Conservation (phyloP, 202 grass and related monocot species). For the Saccharum hybrid region DNA sequence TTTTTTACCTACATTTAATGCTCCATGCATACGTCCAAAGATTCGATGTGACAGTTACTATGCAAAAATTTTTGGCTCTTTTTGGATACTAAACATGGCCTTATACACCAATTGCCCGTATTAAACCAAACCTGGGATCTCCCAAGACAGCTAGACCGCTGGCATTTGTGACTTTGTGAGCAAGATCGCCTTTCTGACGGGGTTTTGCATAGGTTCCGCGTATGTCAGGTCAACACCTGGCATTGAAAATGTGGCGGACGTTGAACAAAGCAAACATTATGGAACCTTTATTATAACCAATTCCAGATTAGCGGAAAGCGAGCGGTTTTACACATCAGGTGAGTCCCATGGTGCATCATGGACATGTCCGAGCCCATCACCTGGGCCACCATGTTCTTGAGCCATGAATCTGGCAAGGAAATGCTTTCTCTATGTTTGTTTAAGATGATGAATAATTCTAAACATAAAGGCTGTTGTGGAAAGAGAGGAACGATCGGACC, state of each 20-base stretch:
- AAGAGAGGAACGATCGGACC: too few relatives aligned
- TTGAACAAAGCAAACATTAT: conserved; percentile 29
- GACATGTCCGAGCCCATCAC: conserved; percentile 36
- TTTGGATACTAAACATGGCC: too few relatives aligned
- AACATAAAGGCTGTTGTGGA: conserved; percentile 23
- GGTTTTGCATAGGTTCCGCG: conserved; percentile 50
- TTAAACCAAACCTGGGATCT: conserved; percentile 23
- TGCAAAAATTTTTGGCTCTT: too few relatives aligned
- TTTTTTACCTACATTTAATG: too few relatives aligned
- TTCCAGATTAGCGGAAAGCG: conserved; percentile 47
- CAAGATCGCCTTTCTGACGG: conserved; percentile 50
- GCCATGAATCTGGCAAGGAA: conserved; percentile 41
- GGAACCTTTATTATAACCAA: conserved; percentile 31
- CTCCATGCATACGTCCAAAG: too few relatives aligned
- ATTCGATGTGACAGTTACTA: too few relatives aligned
- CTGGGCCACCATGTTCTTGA: conserved; percentile 45
- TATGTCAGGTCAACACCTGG: conserved; percentile 39
- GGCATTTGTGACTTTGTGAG: conserved; percentile 11
- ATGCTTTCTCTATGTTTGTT: conserved; percentile 2
- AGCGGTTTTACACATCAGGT: conserved; percentile 60
- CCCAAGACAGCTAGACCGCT: conserved; percentile 29
- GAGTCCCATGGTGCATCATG: conserved; percentile 46
- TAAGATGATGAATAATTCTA: conserved; percentile 38
- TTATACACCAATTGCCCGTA: conserved; percentile 13
- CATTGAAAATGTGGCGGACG: conserved; percentile 8